Evolutionary conservation across 257 asterid genomes (phyloP), one percentile per base, ranked within the genome.

Genomic region (Rubia yunnanensis): DNA sequence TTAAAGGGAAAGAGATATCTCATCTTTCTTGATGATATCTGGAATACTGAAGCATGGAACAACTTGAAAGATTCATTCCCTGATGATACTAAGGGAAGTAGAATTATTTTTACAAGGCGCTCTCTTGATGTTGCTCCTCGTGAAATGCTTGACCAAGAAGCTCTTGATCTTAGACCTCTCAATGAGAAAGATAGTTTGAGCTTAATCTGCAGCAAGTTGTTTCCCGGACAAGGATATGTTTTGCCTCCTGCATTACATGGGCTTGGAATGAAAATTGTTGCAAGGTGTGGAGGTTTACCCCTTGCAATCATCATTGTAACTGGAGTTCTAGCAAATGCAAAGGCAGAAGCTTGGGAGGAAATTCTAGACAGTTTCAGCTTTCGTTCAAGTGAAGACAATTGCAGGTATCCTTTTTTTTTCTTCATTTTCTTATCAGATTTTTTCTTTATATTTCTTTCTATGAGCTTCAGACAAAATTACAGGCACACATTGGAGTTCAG

Each of bases 401-500:
- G 41, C 55, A 39, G 11, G 65, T 18, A 24, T 18, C 10, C 4
- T 39, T 39, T 39, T 11, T 39, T 39, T 18, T 39, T 13, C 17
- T n/a, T n/a, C n/a, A n/a, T n/a, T n/a, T n/a, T 36, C 14, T 9
- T 1, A 3, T 13, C 13, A 10, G 17, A 2, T 39, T 39, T 39
- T 11, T 39, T 39, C 48, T 39, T 39, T 39, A 11, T 39, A 10
- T 39, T 39, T 1, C 15, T 10, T 39, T 39, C 48, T 39, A 3
- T 39, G 13, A 39, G 18, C 18, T 39, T 39, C n/a, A 10, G 13
- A 39, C 48, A 5, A 7, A 84, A 79, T 76, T 39, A 8, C 41
- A 36, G 41, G 41, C 10, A 36, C 32, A 39, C 60, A 18, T 2
- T 67, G 27, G 64, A 67, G 30, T 17, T 17, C 5, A 67, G 71